Percentiles rank a stretch among this genome's conserved stretches.
These are phyloP conservation scores for Collybiopsis confluens DNA, from an alignment of 768 basidiomycete species.

Conservation along the genomic window DNA sequence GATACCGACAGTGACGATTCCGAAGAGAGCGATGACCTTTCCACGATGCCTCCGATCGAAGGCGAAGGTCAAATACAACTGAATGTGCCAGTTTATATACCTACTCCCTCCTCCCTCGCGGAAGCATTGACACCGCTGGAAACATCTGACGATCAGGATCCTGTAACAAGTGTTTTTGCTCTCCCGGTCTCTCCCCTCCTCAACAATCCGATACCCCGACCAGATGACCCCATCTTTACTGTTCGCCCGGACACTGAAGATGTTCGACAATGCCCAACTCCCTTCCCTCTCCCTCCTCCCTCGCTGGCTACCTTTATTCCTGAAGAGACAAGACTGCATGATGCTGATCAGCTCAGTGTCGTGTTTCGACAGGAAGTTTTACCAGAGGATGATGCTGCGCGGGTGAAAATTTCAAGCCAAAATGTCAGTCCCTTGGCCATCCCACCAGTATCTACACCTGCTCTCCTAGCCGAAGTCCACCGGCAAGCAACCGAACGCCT, in stretches of 20 bases:
- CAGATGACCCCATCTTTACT: neutral
- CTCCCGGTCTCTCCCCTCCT: neutral
- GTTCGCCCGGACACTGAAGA: neutral
- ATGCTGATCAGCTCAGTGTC: neutral
- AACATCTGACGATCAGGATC: neutral
- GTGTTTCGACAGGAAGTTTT: conserved; percentile 2
- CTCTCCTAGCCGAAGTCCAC: neutral
- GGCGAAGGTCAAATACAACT: conserved; percentile 1
- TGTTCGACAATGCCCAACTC: neutral
- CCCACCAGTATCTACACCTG: neutral
- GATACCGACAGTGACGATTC: conserved; percentile 9
- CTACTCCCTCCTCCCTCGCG: conserved; percentile 4
- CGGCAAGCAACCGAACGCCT: neutral
- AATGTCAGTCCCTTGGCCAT: neutral
- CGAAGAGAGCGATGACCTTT: neutral
- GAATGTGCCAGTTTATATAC: neutral
- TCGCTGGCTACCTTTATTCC: neutral
- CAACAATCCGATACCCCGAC: neutral
- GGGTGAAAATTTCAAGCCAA: neutral
- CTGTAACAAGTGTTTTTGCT: conserved; percentile 1
- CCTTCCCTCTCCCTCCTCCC: conserved; percentile 1
- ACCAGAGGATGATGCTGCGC: neutral
- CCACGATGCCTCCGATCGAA: neutral
- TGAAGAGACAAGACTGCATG: neutral
- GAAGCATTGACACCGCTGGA: conserved; percentile 4